phyloP scores from a whole-genome alignment of 106 monocot genomes.

The Alisma plantagoaquatica region DNA sequence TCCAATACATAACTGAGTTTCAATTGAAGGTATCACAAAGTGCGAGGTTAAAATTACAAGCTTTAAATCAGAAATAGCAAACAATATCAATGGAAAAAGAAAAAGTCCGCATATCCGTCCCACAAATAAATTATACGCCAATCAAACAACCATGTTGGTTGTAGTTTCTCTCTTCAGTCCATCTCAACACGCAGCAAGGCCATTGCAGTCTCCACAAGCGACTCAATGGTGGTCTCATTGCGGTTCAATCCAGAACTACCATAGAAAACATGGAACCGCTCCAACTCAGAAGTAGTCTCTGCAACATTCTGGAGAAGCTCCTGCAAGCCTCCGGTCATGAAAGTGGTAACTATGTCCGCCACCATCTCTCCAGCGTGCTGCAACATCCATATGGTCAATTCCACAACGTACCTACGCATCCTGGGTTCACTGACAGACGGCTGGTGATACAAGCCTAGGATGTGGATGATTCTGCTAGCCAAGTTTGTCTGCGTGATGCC shows the following conservation, averaged over 20 bases:
- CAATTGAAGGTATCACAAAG: too few relatives aligned
- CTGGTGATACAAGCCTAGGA: constrained; percentile 22
- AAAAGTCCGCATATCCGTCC: too few relatives aligned
- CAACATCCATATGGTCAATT: constrained; percentile 39
- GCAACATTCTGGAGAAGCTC: constrained; percentile 30
- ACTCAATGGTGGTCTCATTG: constrained; percentile 17
- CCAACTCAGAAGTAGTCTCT: constrained; percentile 68
- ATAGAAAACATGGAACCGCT: constrained; percentile 53
- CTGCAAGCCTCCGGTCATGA: constrained; percentile 24
- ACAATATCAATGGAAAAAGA: too few relatives aligned
- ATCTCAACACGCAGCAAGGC: too few relatives aligned
- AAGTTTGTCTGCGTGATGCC: constrained; percentile 18
- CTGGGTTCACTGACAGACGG: constrained; percentile 47
- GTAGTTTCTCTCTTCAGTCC: too few relatives aligned
- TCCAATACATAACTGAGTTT: too few relatives aligned
- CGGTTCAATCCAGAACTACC: constrained; percentile 42
- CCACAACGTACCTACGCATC: constrained; percentile 49
- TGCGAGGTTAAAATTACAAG: too few relatives aligned
- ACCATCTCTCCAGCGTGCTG: too few relatives aligned
- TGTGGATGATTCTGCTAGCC: constrained; percentile 23
- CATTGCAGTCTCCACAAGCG: constrained; percentile 38
- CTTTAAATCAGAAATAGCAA: too few relatives aligned
- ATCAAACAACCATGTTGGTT: too few relatives aligned
- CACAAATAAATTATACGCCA: too few relatives aligned
- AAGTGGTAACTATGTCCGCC: constrained; percentile 8